Percentiles rank a stretch among this genome's conserved stretches.
Conservation (phyloP, 2,329 filamentous ascomycete genomes). For the Arthrobotrys conoides region DNA sequence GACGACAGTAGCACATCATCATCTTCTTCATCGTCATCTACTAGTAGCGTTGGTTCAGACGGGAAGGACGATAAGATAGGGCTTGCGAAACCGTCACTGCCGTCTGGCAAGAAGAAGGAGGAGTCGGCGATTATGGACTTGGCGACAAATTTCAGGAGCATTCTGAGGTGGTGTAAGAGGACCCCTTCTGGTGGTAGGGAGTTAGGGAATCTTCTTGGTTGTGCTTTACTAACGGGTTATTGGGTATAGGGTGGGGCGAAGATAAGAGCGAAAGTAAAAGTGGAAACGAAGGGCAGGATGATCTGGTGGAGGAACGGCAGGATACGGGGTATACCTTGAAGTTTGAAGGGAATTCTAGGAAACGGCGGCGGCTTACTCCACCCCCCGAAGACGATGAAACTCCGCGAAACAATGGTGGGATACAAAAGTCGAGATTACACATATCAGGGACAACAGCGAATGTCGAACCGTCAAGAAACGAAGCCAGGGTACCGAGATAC, state of each 20-base stretch:
- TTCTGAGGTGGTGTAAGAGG: constrained; percentile 21
- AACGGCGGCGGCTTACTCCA: constrained; percentile 42
- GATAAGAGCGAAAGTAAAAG: constrained; percentile 2
- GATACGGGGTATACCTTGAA: constrained; percentile 48
- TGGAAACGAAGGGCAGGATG: constrained; percentile 17
- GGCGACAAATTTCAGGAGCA: not conserved
- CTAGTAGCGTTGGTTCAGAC: constrained; percentile 8
- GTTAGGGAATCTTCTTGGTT: not conserved
- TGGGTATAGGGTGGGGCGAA: not conserved
- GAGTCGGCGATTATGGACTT: constrained; percentile 3
- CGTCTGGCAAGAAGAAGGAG: constrained; percentile 6
- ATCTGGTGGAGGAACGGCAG: constrained; percentile 39
- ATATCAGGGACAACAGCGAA: not conserved
- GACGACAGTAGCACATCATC: constrained; percentile 25
- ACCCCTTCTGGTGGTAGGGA: not conserved
- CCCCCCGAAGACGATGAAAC: constrained; percentile 29
- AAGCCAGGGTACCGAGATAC: not conserved
- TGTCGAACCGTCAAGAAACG: constrained; percentile 7
- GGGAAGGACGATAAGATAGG: constrained; percentile 1
- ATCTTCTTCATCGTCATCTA: not conserved
- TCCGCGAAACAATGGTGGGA: constrained; percentile 6
- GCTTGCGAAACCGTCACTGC: not conserved
- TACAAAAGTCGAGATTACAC: constrained; percentile 16
- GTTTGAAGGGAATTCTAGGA: constrained; percentile 50
- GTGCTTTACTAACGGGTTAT: not conserved